Evolutionary conservation across 352 stramenopile genomes (phyloP).

Genomic region (Phytophthora fragariaefolia): DNA sequence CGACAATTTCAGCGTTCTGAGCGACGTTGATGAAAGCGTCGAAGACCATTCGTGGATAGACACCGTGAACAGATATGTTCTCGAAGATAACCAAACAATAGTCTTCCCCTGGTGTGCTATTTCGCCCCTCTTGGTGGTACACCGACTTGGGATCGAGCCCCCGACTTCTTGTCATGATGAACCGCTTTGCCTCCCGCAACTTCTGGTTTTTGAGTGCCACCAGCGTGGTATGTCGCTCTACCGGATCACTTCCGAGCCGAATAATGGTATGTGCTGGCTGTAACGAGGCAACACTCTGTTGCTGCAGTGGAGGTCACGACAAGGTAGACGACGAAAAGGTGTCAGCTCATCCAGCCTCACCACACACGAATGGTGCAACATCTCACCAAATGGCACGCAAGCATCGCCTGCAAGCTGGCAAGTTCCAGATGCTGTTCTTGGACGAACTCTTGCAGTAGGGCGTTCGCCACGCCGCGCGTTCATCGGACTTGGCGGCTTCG

Average conservation of each 20-base stretch:
- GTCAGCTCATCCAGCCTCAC: background rate
- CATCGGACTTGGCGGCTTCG: conserved; percentile 35
- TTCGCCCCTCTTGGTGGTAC: conserved; percentile 40
- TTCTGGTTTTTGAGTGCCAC: conserved; percentile 36
- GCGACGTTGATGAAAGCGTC: conserved; percentile 50
- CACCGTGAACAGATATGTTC: conserved; percentile 31
- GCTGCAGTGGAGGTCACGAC: conserved; percentile 2
- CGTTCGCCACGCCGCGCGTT: conserved; percentile 18
- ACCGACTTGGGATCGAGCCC: conserved; percentile 24
- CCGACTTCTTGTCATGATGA: conserved; percentile 34
- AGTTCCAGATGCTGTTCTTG: conserved; percentile 36
- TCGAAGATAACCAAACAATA: conserved; percentile 46
- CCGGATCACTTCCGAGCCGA: conserved; percentile 31
- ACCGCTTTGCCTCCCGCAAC: conserved; percentile 33
- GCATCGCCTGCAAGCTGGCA: conserved; percentile 31
- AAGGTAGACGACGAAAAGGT: background rate
- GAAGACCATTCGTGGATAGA: conserved; percentile 38
- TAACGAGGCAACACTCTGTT: conserved; percentile 18
- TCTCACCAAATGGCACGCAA: conserved; percentile 23
- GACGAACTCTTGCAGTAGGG: conserved; percentile 36
- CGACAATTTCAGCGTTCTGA: conserved; percentile 58
- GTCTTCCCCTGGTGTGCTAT: conserved; percentile 37
- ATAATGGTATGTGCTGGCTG: conserved; percentile 30
- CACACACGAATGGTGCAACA: background rate
- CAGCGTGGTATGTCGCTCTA: conserved; percentile 34